Conservation (phyloP, 257 asterid species). For the Phtheirospermum japonicum region DNA sequence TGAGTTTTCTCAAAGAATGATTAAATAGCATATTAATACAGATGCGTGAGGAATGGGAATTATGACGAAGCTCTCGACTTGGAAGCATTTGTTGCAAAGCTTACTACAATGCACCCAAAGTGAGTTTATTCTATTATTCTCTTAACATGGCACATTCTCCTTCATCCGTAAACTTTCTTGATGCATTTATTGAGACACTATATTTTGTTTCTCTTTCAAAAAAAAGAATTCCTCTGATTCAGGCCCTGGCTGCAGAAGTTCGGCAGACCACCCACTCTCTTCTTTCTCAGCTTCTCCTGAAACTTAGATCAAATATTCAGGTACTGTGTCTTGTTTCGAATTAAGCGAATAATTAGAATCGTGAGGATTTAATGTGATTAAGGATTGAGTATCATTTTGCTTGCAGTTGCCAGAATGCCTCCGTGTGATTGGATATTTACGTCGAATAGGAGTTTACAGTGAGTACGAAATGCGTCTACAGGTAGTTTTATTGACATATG, state of each 20-base stretch:
- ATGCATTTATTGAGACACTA: slow-evolving; percentile 36
- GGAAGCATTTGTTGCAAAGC: slow-evolving; percentile 91
- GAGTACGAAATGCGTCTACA: slow-evolving; percentile 97
- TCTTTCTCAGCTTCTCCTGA: slow-evolving; percentile 92
- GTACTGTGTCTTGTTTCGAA: slow-evolving; percentile 37
- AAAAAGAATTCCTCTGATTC: slow-evolving; percentile 88
- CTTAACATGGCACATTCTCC: slow-evolving; percentile 23
- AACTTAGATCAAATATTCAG: slow-evolving; percentile 96
- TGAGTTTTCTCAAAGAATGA: slow-evolving; percentile 24
- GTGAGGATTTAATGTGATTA: slow-evolving; percentile 9
- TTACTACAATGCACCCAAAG: slow-evolving; percentile 92
- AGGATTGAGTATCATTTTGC: slow-evolving; percentile 20
- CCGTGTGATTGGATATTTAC: slow-evolving; percentile 89
- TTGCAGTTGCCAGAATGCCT: slow-evolving; percentile 95
- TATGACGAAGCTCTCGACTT: slow-evolving; percentile 97
- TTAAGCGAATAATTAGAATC: slow-evolving; percentile 8
- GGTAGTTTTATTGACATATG: slow-evolving; percentile 39
- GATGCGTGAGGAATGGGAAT: slow-evolving; percentile 96
- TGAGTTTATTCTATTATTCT: slow-evolving; percentile 44
- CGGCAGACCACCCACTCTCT: slow-evolving; percentile 92
- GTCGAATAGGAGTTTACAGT: slow-evolving; percentile 91
- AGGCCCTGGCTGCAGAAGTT: slow-evolving; percentile 91
- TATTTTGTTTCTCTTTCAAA: slow-evolving; percentile 36
- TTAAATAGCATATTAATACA: slow-evolving; percentile 33
- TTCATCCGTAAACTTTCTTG: slow-evolving; percentile 28